phyloP scores from a whole-genome alignment of 176 grass and related monocot species.

The Elaeis guineensis region DNA sequence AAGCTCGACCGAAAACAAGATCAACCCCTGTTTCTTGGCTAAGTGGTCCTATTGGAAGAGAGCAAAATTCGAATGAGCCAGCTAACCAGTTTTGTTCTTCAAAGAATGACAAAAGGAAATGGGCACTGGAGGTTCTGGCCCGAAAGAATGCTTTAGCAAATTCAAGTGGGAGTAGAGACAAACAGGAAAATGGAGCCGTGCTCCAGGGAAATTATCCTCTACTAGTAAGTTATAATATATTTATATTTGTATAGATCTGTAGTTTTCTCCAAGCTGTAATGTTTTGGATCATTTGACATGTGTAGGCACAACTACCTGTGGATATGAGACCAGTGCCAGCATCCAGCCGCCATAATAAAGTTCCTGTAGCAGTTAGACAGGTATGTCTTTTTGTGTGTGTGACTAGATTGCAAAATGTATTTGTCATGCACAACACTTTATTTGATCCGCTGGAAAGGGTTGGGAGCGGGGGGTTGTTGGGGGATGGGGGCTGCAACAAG shows the following conservation, averaged over 20 bases:
- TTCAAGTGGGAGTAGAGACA: constrained; percentile 48
- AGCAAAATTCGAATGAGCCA: constrained; percentile 25
- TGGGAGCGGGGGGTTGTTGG: too few species aligned
- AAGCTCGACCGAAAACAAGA: constrained; percentile 11
- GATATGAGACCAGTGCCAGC: constrained; percentile 67
- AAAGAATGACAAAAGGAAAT: constrained; percentile 81
- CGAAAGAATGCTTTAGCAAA: constrained; percentile 63
- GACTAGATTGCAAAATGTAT: too few species aligned
- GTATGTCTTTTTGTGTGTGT: constrained; percentile 21
- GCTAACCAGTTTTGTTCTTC: constrained; percentile 30
- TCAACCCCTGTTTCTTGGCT: not conserved
- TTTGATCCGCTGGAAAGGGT: too few species aligned
- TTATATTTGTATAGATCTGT: constrained; percentile 13
- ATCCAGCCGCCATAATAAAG: constrained; percentile 44
- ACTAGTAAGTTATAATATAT: constrained; percentile 40
- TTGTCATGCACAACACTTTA: too few species aligned
- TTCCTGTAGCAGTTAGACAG: constrained; percentile 68
- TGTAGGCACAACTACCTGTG: constrained; percentile 66
- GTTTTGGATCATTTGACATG: constrained; percentile 21
- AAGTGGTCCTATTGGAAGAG: constrained; percentile 20
- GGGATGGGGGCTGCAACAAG: too few species aligned
- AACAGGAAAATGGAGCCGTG: constrained; percentile 37
- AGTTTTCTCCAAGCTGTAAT: constrained; percentile 13
- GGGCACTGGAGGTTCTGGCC: constrained; percentile 90
- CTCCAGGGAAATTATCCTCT: constrained; percentile 63